Evolutionary conservation across 306 rosid species (phyloP), one percentile per base, ranked within the genome.

Genomic region (Vicia villosa): DNA sequence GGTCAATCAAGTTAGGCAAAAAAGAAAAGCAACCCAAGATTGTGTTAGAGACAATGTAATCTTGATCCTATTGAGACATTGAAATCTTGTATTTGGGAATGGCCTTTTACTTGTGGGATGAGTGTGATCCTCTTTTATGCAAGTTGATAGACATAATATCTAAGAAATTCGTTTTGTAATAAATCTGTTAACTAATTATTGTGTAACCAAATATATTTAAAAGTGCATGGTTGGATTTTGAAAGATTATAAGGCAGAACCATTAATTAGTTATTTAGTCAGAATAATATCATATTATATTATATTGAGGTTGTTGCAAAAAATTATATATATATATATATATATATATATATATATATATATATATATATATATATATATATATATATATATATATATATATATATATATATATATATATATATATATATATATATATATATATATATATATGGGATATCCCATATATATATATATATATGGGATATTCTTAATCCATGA

Each of bases 61-160:
- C 30, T 37, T 24, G 28, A 24, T 24, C 28, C 28, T 38, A 30
- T 57, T 40, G 51, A 60, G 79, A 79, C 75, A 73, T 20, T 56
- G n/a, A 61, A 61, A 68, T 79, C 65, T 64, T 74, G 54, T 20
- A 10, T 56, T 17, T 74, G 50, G 36, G 28, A 59, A 46, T 59
- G 66, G 14, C 16, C 24, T 63, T 72, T 19, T 46, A 58, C 63
- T 72, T 58, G 74, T 63, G 77, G 71, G 78, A 70, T 74, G 75
- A 66, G 41, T 60, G 59, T 52, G 73, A 76, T 66, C 62, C 59
- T 60, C 67, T 51, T 76, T 28, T 63, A 69, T 7, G 64, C 63
- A 66, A 59, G 43, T 72, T 66, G 73, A 76, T 59, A 36, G 78
- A 78, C 64, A 77, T 38, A 65, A 45, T 77, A 43, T 63, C 52